These are phyloP conservation scores for Penicillium sp. DNA, from an alignment of 2,329 filamentous ascomycete species.

Conservation along the genomic window DNA sequence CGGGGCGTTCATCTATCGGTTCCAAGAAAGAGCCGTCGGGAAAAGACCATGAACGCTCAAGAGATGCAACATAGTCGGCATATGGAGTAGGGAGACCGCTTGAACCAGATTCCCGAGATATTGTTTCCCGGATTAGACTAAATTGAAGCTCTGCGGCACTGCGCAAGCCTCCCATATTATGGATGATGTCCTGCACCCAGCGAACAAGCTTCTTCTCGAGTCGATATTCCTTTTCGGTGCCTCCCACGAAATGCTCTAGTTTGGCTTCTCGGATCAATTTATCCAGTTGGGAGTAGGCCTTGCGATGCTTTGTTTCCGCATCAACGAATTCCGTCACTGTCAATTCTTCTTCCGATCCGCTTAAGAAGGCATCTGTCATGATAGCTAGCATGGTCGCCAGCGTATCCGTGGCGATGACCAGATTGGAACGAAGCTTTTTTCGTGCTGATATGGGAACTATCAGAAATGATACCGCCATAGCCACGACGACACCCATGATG, in stretches of 20 bases:
- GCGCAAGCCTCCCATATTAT: constrained; percentile 84
- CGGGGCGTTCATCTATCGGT: constrained; percentile 63
- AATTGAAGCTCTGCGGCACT: constrained; percentile 91
- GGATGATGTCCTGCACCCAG: constrained; percentile 79
- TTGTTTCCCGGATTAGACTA: constrained; percentile 68
- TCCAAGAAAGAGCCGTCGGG: constrained; percentile 53
- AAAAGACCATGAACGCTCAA: constrained; percentile 34
- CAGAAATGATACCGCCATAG: constrained; percentile 71
- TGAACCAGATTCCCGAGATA: constrained; percentile 19
- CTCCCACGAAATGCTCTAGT: constrained; percentile 80
- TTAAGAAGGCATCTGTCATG: constrained; percentile 80
- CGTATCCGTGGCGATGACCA: constrained; percentile 70
- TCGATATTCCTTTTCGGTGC: constrained; percentile 74
- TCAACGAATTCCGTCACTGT: constrained; percentile 64
- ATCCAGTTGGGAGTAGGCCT: constrained; percentile 67
- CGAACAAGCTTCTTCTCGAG: constrained; percentile 78
- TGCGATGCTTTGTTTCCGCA: constrained; percentile 63
- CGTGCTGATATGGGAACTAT: constrained; percentile 74
- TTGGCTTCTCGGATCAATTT: constrained; percentile 82
- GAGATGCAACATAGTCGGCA: constrained; percentile 16
- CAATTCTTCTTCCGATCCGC: constrained; percentile 76
- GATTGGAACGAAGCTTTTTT: constrained; percentile 67
- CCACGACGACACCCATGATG: constrained; percentile 70
- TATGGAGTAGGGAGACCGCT: constrained; percentile 15
- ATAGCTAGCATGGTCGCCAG: constrained; percentile 77